Conservation (phyloP, 2,329 filamentous ascomycete species). For the Zasmidium angulare region DNA sequence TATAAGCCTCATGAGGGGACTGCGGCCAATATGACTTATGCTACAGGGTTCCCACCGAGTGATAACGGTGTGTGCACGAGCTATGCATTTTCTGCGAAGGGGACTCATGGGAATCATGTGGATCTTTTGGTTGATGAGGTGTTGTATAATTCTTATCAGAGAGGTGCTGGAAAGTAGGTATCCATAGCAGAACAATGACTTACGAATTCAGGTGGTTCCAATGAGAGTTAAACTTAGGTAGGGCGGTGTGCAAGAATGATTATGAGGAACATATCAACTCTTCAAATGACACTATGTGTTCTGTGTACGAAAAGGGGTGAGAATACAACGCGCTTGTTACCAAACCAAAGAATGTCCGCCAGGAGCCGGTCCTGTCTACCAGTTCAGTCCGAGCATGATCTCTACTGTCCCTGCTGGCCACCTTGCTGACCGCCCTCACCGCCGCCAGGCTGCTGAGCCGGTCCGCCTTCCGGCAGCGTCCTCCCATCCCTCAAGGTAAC, state of each 20-base stretch:
- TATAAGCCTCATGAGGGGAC: background rate
- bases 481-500: constrained; percentile 2
- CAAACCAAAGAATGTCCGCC: no score
- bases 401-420: no score
- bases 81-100: background rate
- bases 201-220: no score
- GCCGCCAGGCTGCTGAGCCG: background rate
- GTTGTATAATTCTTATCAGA: background rate
- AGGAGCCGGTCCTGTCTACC: no score
- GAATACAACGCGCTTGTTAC: no score
- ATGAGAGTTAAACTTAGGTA: no score
- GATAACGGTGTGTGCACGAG: background rate
- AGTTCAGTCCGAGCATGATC: no score
- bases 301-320: no score
- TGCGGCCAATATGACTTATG: background rate
- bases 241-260: no score
- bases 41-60: background rate
- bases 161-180: background rate
- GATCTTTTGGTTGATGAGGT: background rate
- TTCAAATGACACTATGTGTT: no score
- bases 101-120: background rate
- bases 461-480: background rate
- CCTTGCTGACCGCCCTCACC: background rate
- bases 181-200: no score
- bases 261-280: no score